Conservation (phyloP, 164 flowering plant genomes). For the Echeveria elegans region DNA sequence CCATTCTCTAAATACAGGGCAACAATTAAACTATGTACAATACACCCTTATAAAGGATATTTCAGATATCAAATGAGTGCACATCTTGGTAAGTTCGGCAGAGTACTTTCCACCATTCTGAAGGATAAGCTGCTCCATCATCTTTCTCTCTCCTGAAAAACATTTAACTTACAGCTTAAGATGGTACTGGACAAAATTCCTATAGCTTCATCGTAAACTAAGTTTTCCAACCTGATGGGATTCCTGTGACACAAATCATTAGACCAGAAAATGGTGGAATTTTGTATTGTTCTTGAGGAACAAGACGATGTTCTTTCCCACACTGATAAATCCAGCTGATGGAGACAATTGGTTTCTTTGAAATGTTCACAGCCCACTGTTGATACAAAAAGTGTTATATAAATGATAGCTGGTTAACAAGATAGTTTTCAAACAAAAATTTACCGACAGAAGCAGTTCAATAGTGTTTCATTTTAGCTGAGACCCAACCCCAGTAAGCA, state of each 20-base stretch:
- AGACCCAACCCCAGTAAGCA: background rate
- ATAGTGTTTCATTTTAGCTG: background rate
- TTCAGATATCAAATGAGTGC: conserved; percentile 85
- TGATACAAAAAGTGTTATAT: conserved; percentile 11
- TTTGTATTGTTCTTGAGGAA: conserved; percentile 69
- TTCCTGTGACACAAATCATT: conserved; percentile 64
- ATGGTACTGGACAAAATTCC: background rate
- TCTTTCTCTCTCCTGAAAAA: conserved; percentile 70
- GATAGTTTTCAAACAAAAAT: background rate
- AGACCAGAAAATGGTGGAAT: conserved; percentile 88
- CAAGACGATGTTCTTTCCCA: conserved; percentile 91
- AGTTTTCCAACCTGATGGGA: conserved; percentile 52
- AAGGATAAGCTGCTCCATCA: conserved; percentile 50
- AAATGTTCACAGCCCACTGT: conserved; percentile 76
- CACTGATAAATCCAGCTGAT: conserved; percentile 72
- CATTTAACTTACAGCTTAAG: background rate
- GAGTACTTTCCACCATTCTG: conserved; percentile 94
- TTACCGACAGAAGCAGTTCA: background rate
- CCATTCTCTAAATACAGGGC: background rate
- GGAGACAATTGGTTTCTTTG: conserved; percentile 77
- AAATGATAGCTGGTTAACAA: background rate
- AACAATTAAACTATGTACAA: background rate
- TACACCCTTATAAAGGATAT: conserved; percentile 57
- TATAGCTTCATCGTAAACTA: background rate
- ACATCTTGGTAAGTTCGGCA: conserved; percentile 66